Base-by-base conservation (phyloP, 1,284 basidiomycete species). In the Fistulina hepatica region DNA sequence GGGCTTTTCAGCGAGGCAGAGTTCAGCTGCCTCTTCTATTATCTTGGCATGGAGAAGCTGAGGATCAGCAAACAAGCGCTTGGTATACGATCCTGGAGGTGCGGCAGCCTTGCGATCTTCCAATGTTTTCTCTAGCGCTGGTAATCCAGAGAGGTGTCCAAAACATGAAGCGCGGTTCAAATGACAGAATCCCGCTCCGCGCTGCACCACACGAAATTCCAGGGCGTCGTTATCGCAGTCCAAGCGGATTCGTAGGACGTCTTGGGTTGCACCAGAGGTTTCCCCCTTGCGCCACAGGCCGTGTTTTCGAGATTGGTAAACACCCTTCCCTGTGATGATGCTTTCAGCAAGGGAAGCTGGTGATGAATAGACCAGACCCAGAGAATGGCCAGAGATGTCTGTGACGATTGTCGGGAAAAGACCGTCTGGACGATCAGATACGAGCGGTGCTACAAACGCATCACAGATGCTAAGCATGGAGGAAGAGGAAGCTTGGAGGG, bases 361-460 rank as follows among this genome's bases (percentile, higher is more conserved):
- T 10, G 95, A 98, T n/a, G 95, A 98, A 64, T 98, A 99, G 32
- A 97, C 95, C 39, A 98, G 76, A 13, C 95, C 95, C 13, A 98
- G 75, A 2, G 85, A 74, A 43, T 81, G 76, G 10, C 84, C 81
- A 11, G 69, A 69, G 46, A 76, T 67, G 2, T 85, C 81, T 15
- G 80, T 76, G 28, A 98, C 85, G 37, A 97, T 71, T 13, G 95
- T 98, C 0, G 93, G 84, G 60, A 90, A 93, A 30, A 98, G 73
- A 13, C 89, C 90, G 55, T 98, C 95, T 3, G 80, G 69, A 36
- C 95, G 78, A 60, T 99, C 95, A 2, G 92, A 90, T 13, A 67
- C 61, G 38, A 97, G 60, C 2, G 81, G 73, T 1, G 89, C 76
- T 36, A 92, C 72, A 67, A 93, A 94, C 12, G 81, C 83, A 51